phyloP scores from a whole-genome alignment of 176 grass and related monocot species.

The Secale cereale region DNA sequence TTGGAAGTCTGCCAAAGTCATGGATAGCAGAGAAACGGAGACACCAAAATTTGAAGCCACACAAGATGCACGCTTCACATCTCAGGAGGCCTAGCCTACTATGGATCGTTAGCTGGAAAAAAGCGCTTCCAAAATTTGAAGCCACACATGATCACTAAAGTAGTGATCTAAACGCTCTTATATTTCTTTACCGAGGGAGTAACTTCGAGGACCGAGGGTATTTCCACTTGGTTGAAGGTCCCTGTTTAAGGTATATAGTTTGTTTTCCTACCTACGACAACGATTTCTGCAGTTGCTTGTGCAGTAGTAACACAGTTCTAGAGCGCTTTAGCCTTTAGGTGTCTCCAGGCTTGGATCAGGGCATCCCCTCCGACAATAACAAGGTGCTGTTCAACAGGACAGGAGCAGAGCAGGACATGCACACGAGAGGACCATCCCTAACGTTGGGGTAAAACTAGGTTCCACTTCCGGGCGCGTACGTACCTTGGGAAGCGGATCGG shows the following conservation, averaged over 20 bases:
- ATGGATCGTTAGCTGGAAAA: neutral
- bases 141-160: too few relatives aligned
- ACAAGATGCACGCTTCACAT: neutral
- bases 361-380: neutral
- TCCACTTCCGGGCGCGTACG: neutral
- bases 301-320: neutral
- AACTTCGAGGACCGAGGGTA: neutral
- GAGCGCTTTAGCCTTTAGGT: neutral
- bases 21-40: neutral
- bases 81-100: neutral
- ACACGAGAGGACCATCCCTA: neutral
- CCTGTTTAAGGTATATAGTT: neutral
- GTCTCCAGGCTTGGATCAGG: neutral
- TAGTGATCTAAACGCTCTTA: too few relatives aligned
- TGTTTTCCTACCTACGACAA: neutral
- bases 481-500: conserved; percentile 47
- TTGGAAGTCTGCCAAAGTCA: neutral
- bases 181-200: too few relatives aligned
- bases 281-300: neutral
- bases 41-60: neutral
- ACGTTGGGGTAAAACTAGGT: neutral
- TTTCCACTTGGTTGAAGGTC: neutral
- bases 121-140: neutral
- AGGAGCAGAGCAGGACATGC: neutral
- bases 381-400: neutral